These are phyloP conservation scores for Colletotrichum sp. DNA, from an alignment of 2,329 filamentous ascomycete genomes.

Conservation along the genomic window DNA sequence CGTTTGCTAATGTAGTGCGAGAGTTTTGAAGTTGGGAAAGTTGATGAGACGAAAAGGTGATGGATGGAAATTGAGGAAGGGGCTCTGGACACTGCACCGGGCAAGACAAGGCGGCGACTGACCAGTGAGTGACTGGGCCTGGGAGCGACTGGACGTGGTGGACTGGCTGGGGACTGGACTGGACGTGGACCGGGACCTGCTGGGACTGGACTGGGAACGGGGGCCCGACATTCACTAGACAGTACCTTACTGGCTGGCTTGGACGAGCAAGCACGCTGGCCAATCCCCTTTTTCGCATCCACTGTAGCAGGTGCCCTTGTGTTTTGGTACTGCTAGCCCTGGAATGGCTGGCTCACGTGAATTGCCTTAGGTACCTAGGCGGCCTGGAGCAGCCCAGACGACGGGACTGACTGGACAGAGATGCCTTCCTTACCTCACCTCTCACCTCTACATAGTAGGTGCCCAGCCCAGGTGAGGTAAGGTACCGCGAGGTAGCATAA, in stretches of 20 bases:
- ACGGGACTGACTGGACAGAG: neutral
- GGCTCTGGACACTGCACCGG: conserved; percentile 29
- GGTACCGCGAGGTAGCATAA: neutral
- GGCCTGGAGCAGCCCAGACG: neutral
- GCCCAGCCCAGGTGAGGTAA: neutral
- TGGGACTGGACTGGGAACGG: conserved; percentile 10
- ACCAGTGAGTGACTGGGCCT: neutral
- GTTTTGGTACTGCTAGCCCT: conserved; percentile 19
- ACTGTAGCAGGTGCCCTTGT: conserved; percentile 16
- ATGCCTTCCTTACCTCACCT: neutral
- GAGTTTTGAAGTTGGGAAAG: conserved; percentile 32
- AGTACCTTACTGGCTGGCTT: conserved; percentile 6
- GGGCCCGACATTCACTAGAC: neutral
- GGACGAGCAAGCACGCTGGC: conserved; percentile 10
- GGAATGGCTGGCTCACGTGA: conserved; percentile 21
- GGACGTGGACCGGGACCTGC: neutral
- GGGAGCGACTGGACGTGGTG: neutral
- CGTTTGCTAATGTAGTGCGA: conserved; percentile 27
- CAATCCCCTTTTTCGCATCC: conserved; percentile 16
- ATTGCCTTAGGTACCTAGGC: neutral
- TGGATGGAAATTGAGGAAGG: conserved; percentile 35
- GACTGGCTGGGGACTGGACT: neutral
- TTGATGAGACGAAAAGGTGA: conserved; percentile 37
- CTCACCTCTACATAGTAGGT: neutral
- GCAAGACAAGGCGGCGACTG: conserved; percentile 22